phyloP scores from a whole-genome alignment of 805 yeast species.

The Myxozyma monticola region DNA sequence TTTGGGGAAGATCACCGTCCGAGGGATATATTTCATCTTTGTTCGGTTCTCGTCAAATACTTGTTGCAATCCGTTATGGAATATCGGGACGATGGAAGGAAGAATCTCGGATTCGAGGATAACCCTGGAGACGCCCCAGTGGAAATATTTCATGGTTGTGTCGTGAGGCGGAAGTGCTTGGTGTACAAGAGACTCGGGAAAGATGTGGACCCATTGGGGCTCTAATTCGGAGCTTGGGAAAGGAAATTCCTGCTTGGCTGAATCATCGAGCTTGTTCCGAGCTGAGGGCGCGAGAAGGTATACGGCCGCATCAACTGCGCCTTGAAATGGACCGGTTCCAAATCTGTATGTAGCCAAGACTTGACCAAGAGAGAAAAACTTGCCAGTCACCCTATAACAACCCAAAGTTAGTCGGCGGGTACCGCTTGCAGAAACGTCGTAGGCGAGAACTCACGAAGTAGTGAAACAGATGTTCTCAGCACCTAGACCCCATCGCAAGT shows the following conservation, averaged over 20 bases:
- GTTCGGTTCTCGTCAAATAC: constrained; percentile 75
- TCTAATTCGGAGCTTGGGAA: not conserved
- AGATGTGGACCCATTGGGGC: constrained; percentile 80
- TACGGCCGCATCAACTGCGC: constrained; percentile 82
- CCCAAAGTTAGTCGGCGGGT: not conserved
- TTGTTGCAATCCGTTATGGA: constrained; percentile 80
- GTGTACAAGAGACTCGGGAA: constrained; percentile 92
- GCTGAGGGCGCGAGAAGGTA: constrained; percentile 54
- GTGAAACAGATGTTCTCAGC: constrained; percentile 89
- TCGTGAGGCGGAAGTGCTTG: constrained; percentile 74
- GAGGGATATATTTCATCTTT: constrained; percentile 50
- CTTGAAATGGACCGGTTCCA: constrained; percentile 93
- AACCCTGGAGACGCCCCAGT: constrained; percentile 90
- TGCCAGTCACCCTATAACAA: constrained; percentile 30
- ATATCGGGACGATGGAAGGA: constrained; percentile 87
- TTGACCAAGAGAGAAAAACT: constrained; percentile 83
- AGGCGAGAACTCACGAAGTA: constrained; percentile 31
- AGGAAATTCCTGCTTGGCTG: not conserved
- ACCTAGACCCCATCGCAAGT: constrained; percentile 90
- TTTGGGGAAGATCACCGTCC: constrained; percentile 46
- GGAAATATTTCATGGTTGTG: constrained; percentile 89
- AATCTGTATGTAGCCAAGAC: constrained; percentile 83
- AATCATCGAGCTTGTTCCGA: not conserved
- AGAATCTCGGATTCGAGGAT: constrained; percentile 78
- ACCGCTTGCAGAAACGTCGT: not conserved